Evolutionary conservation across 2,329 filamentous ascomycete species (phyloP), one percentile per base, ranked within the genome.

Genomic region (Beauveria caledonica): DNA sequence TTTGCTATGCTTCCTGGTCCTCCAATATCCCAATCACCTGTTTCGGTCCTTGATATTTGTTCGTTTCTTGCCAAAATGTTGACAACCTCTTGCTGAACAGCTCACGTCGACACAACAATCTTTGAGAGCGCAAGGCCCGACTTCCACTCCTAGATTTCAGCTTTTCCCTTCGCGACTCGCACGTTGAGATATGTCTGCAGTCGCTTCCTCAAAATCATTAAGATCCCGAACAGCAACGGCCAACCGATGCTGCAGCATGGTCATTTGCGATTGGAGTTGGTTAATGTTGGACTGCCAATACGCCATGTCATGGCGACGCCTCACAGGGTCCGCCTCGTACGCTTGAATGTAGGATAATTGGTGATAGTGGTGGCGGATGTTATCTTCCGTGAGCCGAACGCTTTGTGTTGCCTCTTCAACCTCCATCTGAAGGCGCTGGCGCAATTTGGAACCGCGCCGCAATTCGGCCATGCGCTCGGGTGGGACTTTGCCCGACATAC

Each of bases 381-480:
- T 45, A 15, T 54, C 36, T 10, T 62, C 55, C 9, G 44, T 45
- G n/a, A 29, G 39, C 10, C 51, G 33, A 3, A 59, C 42, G 23
- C 51, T 46, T 8, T 52, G 23, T 1, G 23, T 50, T 15, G 51
- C 33, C 19, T 62, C 60, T 17, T 59, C 46, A 15, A 62, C 36
- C 10, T 62, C 55, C 45, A 29, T 39, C 23, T 55, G 49, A 4
- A 62, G 60, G 13, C 60, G 60, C 19, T 62, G 40, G 15, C 60
- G 60, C 19, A 62, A 46, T 25, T 59, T 62, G 5, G 60, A 55
- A 3, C 51, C 55, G 3, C 51, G 60, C 8, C 60, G 56, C 23
- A 62, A 44, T 19, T 49, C 49, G 3, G 44, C 55, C 60, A 62
- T 62, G 13, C 60, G 49, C 51, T 59, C 60, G 29, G 27, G n/a